phyloP scores from a whole-genome alignment of 306 rosid genomes.

The Lupinus albus region DNA sequence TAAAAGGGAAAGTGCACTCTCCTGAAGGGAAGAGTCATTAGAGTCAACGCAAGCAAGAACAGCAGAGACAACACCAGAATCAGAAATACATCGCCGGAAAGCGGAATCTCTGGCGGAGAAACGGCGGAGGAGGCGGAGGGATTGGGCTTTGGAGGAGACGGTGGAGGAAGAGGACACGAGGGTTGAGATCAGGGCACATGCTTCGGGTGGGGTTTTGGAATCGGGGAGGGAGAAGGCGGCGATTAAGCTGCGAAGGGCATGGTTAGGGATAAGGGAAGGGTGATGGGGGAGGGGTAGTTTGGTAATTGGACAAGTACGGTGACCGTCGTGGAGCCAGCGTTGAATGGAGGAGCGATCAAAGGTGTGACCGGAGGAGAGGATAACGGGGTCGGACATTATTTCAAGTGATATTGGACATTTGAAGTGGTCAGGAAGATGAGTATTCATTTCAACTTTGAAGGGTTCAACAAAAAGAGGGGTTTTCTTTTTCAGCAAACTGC shows the following conservation, averaged over 20 bases:
- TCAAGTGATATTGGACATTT: conserved; percentile 83
- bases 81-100: conserved; percentile 65
- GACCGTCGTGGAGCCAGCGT: conserved; percentile 84
- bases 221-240: conserved; percentile 37
- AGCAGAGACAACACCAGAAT: conserved; percentile 65
- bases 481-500: too few species aligned
- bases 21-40: conserved; percentile 47
- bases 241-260: conserved; percentile 73
- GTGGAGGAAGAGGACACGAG: conserved; percentile 53
- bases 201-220: conserved; percentile 51
- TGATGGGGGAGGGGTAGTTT: conserved; percentile 68
- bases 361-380: conserved; percentile 85
- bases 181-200: conserved; percentile 58
- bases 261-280: conserved; percentile 78
- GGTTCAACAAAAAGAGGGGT: too few species aligned
- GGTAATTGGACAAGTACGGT: conserved; percentile 85
- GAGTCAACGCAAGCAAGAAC: conserved; percentile 60
- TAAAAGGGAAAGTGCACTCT: conserved; percentile 65
- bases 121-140: conserved; percentile 61
- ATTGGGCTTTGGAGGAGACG: conserved; percentile 51
- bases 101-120: conserved; percentile 63
- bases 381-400: conserved; percentile 87
- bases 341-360: conserved; percentile 79
- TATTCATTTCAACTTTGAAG: too few species aligned
- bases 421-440: conserved; percentile 71